Evolutionary conservation across 176 grass and related monocot species (phyloP).

Genomic region (Oryza coarctata): DNA sequence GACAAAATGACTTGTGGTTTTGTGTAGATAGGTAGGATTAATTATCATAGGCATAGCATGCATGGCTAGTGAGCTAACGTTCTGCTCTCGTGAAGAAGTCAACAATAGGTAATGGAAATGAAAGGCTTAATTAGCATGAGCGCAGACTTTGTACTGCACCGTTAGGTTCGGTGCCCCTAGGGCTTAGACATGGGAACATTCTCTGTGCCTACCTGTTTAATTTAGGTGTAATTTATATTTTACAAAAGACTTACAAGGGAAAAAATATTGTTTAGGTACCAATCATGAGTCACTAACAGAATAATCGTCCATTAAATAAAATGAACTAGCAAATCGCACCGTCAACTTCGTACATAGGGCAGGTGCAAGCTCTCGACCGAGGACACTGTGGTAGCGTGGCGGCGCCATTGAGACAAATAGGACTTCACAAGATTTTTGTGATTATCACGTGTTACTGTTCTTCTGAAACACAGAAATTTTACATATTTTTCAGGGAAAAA

Average conservation of each 20-base stretch:
- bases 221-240: background rate
- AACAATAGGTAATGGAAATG: background rate
- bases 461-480: too few species aligned
- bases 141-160: background rate
- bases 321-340: background rate
- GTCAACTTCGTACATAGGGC: background rate
- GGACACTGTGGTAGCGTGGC: too few species aligned
- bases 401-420: too few species aligned
- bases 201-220: background rate
- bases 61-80: background rate
- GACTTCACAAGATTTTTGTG: too few species aligned
- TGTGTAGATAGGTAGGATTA: background rate
- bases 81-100: background rate
- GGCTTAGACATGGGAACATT: too few species aligned
- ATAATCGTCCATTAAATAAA: background rate
- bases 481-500: too few species aligned
- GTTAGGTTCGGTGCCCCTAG: background rate
- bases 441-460: too few species aligned
- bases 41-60: background rate
- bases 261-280: background rate
- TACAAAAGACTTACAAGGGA: background rate
- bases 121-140: background rate
- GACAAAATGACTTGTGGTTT: background rate
- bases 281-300: background rate
- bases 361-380: too few species aligned